Base-by-base conservation (phyloP, 169 alveolate species). In the Plasmodium yoelii region DNA sequence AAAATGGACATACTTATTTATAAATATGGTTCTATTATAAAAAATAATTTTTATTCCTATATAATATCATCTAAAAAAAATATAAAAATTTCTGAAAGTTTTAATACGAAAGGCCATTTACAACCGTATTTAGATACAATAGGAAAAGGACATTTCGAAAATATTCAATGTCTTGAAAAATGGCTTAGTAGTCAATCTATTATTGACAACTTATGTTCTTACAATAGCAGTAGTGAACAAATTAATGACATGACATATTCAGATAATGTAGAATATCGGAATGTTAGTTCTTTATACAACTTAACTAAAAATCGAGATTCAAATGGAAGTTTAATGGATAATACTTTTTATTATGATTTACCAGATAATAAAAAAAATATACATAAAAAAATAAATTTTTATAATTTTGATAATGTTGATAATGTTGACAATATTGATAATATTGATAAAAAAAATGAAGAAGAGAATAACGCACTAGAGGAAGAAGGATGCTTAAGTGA, bases 301-400 rank as follows among this genome's bases (percentile, higher is more conserved):
- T 12, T 73, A 10, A 26, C 49, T 26, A 42, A 63, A 63, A 24
- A 24, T 28, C 12, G 24, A 26, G 39, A 63, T 63, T 34, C 42
- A 34, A 34, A 34, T 34, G 42, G 42, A 34, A 68, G 34, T 67
- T 34, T 82, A 56, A 82, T 60, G 12, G 46, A 67, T 67, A 56
- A 82, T 26, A 65, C 72, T 9, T 82, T 82, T 47, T 82, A 82
- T 67, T 67, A 82, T 28, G 90, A 82, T 8, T 55, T 82, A n/a
- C 22, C 77, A 18, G 82, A 82, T n/a, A 53, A 82, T 82, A 82
- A 67, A 53, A 34, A 63, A 34, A 19, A 46, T 18, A 13, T 12
- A 7, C 2, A 12, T 26, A 47, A 18, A 44, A 49, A 12, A 51
- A 12, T 15, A 26, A 65, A 42, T 12, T 18, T 19, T 26, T 55